Evolutionary conservation across 345 rosid genomes (phyloP).

Genomic region (Litchi chinensis): DNA sequence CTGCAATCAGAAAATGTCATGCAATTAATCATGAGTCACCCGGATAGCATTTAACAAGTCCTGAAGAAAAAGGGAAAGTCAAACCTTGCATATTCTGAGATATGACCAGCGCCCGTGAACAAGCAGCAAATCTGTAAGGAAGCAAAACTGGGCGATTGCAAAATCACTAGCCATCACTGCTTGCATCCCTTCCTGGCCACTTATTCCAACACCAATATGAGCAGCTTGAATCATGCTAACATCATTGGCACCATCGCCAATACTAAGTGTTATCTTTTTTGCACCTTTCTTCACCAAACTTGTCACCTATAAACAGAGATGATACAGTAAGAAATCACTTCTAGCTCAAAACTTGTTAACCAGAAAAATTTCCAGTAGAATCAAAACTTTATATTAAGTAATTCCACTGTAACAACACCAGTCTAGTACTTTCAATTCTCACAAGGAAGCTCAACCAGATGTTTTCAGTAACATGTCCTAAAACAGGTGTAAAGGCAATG

Average conservation of each 20-base stretch:
- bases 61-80: conserved; percentile 14
- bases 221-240: conserved; percentile 99
- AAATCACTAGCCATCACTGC: conserved; percentile 99
- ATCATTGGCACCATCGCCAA: conserved; percentile 99
- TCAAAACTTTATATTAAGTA: background rate
- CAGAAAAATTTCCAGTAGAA: background rate
- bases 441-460: background rate
- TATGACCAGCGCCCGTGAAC: conserved; percentile 99
- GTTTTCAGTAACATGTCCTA: background rate
- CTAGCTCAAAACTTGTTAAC: background rate
- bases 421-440: background rate
- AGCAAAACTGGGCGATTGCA: conserved; percentile 98
- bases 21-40: conserved; percentile 4
- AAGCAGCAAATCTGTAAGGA: conserved; percentile 90
- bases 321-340: background rate
- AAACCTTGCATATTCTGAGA: conserved; percentile 97
- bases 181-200: conserved; percentile 99
- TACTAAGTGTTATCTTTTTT: conserved; percentile 90
- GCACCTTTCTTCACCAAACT: conserved; percentile 97
- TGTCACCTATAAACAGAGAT: conserved; percentile 66
- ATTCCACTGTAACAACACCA: background rate
- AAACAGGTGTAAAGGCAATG: background rate
- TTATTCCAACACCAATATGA: conserved; percentile 97
- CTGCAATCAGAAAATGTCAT: conserved; percentile 50
- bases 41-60: conserved; percentile 23